Evolutionary conservation across 1,284 basidiomycete species (phyloP).

Genomic region (Moesziomyces antarcticus): DNA sequence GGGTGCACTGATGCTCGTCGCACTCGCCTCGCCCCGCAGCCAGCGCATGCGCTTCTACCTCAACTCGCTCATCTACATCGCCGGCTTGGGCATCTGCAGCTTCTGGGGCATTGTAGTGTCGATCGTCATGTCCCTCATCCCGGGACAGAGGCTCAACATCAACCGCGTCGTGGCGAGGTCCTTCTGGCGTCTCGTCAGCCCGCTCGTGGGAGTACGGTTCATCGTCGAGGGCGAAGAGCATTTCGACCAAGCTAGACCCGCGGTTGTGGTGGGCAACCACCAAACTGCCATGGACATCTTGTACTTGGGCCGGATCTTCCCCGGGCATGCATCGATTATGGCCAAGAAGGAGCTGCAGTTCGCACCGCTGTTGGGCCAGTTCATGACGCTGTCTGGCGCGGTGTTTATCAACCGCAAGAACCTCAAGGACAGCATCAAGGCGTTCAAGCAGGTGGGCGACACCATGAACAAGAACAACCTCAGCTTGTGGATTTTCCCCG

Average conservation of each 20-base stretch:
- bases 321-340: slow-evolving; percentile 85
- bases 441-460: slow-evolving; percentile 81
- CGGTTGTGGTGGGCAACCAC: slow-evolving; percentile 89
- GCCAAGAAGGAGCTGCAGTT: slow-evolving; percentile 91
- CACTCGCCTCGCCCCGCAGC: slow-evolving; percentile 57
- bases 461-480: slow-evolving; percentile 78
- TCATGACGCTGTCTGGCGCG: slow-evolving; percentile 86
- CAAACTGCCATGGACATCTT: slow-evolving; percentile 72
- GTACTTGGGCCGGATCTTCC: slow-evolving; percentile 87
- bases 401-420: slow-evolving; percentile 93
- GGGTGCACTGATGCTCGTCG: slow-evolving; percentile 51
- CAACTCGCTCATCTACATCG: slow-evolving; percentile 74
- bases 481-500: slow-evolving; percentile 68
- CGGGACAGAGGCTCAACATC: slow-evolving; percentile 80
- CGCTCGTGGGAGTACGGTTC: slow-evolving; percentile 77
- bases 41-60: slow-evolving; percentile 57
- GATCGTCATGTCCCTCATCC: slow-evolving; percentile 77
- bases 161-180: slow-evolving; percentile 85
- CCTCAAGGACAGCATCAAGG: slow-evolving; percentile 77
- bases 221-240: slow-evolving; percentile 88
- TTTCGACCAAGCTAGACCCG: slow-evolving; percentile 74
- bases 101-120: slow-evolving; percentile 81
- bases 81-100: slow-evolving; percentile 79
- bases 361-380: slow-evolving; percentile 87
- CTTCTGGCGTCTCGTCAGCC: slow-evolving; percentile 81